Conservation (phyloP, 805 yeast genomes). For the Starmerella davenportii region DNA sequence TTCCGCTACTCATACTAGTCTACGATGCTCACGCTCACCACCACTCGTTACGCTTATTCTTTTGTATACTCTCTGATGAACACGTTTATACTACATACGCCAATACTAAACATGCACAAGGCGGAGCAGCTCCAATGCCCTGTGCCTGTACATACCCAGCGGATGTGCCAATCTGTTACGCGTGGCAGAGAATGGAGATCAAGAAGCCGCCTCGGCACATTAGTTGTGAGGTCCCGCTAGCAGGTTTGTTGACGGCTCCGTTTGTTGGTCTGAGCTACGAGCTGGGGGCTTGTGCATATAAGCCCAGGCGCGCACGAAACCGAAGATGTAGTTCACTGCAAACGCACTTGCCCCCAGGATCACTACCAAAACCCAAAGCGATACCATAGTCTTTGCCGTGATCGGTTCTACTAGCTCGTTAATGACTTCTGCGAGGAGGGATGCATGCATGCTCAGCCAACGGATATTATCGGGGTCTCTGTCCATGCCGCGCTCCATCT, state of each 20-base stretch:
- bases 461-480: conserved; percentile 48
- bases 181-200: too few species aligned
- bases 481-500: conserved; percentile 68
- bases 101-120: neutral
- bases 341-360: conserved; percentile 1
- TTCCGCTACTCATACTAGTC: conserved; percentile 30
- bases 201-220: too few species aligned
- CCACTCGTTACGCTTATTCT: too few species aligned
- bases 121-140: too few species aligned
- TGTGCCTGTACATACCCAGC: too few species aligned
- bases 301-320: conserved; percentile 12
- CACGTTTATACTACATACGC: neutral
- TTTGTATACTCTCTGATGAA: too few species aligned
- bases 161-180: too few species aligned
- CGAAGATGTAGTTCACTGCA: conserved; percentile 11
- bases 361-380: neutral
- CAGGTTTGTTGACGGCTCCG: too few species aligned
- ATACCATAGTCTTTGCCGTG: conserved; percentile 21
- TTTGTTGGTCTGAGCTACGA: too few species aligned
- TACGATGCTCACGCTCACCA: too few species aligned
- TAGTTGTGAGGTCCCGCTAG: too few species aligned
- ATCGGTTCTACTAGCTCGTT: conserved; percentile 57
- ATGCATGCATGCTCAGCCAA: conserved; percentile 52
- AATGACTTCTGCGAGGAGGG: conserved; percentile 58
- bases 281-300: conserved; percentile 1